These are phyloP conservation scores for Citrullus colocynthis DNA, from an alignment of 306 rosid genomes.

Conservation along the genomic window DNA sequence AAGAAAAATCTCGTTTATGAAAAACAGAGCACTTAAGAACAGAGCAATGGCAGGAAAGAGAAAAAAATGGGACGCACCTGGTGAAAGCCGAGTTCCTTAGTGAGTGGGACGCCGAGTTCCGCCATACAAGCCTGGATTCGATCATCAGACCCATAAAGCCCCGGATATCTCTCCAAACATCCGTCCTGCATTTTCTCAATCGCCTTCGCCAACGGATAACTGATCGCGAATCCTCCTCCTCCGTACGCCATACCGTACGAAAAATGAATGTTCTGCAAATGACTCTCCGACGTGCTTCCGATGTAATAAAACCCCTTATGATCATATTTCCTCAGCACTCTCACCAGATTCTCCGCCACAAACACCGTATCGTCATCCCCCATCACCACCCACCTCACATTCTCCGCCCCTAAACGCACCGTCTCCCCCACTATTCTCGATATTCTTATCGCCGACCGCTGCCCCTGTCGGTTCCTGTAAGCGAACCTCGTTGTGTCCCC, in stretches of 20 bases:
- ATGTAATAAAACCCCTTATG: constrained; percentile 66
- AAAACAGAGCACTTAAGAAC: not conserved
- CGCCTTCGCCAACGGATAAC: constrained; percentile 59
- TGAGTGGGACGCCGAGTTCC: constrained; percentile 97
- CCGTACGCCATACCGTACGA: constrained; percentile 97
- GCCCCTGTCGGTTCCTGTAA: constrained; percentile 59
- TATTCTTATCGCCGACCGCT: constrained; percentile 77
- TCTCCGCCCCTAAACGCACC: constrained; percentile 42
- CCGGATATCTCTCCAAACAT: constrained; percentile 72
- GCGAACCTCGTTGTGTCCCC: constrained; percentile 42
- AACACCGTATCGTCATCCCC: constrained; percentile 98
- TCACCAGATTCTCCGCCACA: constrained; percentile 55
- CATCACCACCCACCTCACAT: constrained; percentile 91
- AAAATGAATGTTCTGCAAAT: constrained; percentile 73
- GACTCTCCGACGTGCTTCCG: constrained; percentile 84
- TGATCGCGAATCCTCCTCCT: constrained; percentile 88
- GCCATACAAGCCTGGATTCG: constrained; percentile 98
- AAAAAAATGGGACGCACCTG: constrained; percentile 30
- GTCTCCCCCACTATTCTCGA: constrained; percentile 83
- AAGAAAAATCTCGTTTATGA: too few species aligned
- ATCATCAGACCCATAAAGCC: constrained; percentile 83
- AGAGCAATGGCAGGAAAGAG: not conserved
- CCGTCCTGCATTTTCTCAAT: constrained; percentile 62
- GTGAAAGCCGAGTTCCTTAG: constrained; percentile 90
- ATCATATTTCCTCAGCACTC: constrained; percentile 59